These are phyloP conservation scores for Beauveria varroae DNA, from an alignment of 2,329 filamentous ascomycete genomes.

Conservation along the genomic window DNA sequence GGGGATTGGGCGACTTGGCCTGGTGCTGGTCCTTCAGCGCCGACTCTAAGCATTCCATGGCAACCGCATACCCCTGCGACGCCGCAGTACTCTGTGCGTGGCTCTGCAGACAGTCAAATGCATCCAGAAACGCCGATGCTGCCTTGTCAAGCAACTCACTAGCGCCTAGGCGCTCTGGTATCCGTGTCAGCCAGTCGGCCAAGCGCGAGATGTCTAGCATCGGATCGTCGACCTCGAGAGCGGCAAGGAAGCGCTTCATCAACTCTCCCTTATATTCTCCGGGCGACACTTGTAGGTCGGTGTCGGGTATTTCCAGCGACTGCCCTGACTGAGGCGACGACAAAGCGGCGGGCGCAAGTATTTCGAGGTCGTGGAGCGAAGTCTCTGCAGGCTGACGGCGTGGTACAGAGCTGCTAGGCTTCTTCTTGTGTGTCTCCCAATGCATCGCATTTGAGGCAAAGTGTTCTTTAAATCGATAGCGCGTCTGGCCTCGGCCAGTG, in stretches of 20 bases:
- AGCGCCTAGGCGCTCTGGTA: neutral
- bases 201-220: neutral
- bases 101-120: neutral
- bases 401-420: neutral
- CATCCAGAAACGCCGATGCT: neutral
- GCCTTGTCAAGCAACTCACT: neutral
- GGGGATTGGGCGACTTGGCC: neutral
- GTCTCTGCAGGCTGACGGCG: neutral
- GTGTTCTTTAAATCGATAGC: neutral
- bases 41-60: neutral
- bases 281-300: neutral
- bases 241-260: neutral
- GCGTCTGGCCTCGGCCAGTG: neutral
- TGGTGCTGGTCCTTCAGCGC: neutral
- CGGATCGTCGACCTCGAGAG: neutral
- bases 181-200: neutral
- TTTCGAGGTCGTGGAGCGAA: neutral
- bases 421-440: neutral
- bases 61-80: neutral
- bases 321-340: neutral
- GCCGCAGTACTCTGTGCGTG: neutral
- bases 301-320: neutral
- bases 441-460: neutral
- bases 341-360: neutral
- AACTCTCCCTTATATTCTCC: neutral